Percentiles rank a stretch among this genome's conserved stretches.
Conservation (phyloP, 305 asterid species). For the Solanum hybrid region DNA sequence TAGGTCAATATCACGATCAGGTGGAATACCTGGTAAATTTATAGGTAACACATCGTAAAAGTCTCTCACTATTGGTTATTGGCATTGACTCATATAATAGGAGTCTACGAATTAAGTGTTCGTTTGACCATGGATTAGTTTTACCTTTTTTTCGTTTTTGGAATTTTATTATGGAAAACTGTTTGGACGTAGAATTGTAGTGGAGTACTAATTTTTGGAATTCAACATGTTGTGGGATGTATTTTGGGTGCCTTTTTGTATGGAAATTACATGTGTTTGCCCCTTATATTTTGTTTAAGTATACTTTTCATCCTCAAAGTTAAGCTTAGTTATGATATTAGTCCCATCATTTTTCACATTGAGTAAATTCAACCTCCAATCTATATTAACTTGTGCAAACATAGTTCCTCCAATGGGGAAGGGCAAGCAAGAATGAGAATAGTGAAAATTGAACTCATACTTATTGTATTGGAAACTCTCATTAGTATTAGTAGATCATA, state of each 20-base stretch:
- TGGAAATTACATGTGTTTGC: background rate
- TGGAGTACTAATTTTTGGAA: background rate
- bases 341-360: background rate
- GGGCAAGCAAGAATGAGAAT: background rate
- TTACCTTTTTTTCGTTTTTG: background rate
- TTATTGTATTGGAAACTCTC: background rate
- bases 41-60: background rate
- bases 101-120: background rate
- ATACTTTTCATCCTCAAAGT: background rate
- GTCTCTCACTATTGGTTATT: background rate
- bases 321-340: background rate
- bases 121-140: background rate
- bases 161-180: background rate
- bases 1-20: background rate
- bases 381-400: background rate
- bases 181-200: background rate
- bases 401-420: background rate
- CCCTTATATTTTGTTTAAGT: background rate
- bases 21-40: background rate
- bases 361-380: background rate
- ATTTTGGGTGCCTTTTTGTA: background rate
- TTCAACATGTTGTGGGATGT: background rate
- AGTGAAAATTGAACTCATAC: background rate
- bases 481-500: background rate
- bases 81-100: background rate